Evolutionary conservation across 176 grass and related monocot genomes (phyloP).

Genomic region (Metroxylon sagu): DNA sequence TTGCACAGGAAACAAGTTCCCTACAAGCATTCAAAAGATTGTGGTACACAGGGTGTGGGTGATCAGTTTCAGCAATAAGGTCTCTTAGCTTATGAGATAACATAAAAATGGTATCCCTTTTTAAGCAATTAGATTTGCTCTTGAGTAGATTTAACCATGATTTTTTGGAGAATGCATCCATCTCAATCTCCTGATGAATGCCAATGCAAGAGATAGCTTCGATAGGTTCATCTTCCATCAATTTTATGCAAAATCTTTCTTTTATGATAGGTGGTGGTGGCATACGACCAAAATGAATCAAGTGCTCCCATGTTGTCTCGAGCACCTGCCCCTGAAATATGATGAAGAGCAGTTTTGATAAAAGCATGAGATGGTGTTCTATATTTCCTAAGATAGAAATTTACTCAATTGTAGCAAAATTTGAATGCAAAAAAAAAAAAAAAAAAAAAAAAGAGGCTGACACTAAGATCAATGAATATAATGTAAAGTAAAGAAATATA

Average conservation of each 20-base stretch:
- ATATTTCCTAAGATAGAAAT: no score
- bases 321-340: conserved; percentile 50
- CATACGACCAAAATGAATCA: conserved; percentile 36
- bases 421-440: no score
- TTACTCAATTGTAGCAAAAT: no score
- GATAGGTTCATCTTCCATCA: conserved; percentile 45
- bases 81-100: conserved; percentile 39
- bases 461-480: no score
- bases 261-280: conserved; percentile 64
- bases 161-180: conserved; percentile 38
- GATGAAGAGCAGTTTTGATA: background rate
- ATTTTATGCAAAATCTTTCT: conserved; percentile 88
- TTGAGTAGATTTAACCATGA: conserved; percentile 67
- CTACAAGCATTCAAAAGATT: conserved; percentile 58
- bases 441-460: no score
- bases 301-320: conserved; percentile 57
- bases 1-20: conserved; percentile 30
- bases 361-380: conserved; percentile 10
- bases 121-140: conserved; percentile 26
- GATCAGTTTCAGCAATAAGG: conserved; percentile 22
- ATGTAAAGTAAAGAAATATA: no score
- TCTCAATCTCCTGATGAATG: conserved; percentile 44
- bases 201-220: conserved; percentile 45
- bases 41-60: conserved; percentile 29
- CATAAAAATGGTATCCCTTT: conserved; percentile 37